phyloP scores from a whole-genome alignment of 257 asterid species.

The Echites panduratus region DNA sequence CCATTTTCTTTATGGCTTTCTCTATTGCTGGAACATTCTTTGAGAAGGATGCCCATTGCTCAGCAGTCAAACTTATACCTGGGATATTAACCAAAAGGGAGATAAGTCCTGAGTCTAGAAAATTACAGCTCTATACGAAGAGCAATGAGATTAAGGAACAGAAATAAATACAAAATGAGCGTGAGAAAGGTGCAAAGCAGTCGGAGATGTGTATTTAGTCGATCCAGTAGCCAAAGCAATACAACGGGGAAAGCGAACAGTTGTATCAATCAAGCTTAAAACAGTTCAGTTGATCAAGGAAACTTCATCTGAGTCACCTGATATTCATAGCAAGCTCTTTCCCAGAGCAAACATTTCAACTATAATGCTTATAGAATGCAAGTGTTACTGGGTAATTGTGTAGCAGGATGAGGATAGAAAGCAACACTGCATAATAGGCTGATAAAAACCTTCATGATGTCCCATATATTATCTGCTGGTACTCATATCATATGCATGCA shows the following conservation, averaged over 20 bases:
- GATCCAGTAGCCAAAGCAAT: too few relatives aligned
- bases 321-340: background rate
- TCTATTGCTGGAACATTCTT: conserved; percentile 73
- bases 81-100: background rate
- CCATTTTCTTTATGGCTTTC: conserved; percentile 72
- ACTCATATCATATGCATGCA: background rate
- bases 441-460: background rate
- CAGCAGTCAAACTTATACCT: conserved; percentile 91
- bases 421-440: background rate
- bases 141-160: background rate
- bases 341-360: background rate
- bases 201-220: too few relatives aligned
- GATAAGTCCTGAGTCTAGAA: background rate
- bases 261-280: background rate
- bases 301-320: background rate
- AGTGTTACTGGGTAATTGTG: background rate
- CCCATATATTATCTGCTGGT: background rate
- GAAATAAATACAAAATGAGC: background rate
- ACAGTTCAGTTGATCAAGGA: background rate
- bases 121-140: background rate
- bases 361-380: background rate
- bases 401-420: background rate
- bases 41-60: conserved; percentile 71
- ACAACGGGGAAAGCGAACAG: too few relatives aligned
- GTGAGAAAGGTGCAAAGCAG: background rate